Conservation (phyloP, 2,329 filamentous ascomycete species). For the Sporothrix phasma region DNA sequence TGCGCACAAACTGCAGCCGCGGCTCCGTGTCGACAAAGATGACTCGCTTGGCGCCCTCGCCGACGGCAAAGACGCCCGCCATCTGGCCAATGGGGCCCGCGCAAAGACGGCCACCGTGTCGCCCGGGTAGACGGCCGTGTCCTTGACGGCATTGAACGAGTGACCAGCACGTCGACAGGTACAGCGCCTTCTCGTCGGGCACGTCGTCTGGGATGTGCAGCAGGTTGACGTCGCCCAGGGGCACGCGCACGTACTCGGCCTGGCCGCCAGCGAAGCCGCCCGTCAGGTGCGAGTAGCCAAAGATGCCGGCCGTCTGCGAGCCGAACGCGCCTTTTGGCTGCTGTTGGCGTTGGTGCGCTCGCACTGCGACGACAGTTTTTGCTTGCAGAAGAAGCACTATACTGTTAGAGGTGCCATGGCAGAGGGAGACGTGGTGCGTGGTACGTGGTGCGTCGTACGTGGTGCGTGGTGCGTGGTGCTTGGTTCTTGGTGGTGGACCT, state of each 20-base stretch:
- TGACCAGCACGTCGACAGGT: conserved; percentile 72
- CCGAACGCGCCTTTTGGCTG: conserved; percentile 64
- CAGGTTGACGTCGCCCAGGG: conserved; percentile 70
- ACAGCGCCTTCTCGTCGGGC: conserved; percentile 74
- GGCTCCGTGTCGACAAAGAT: conserved; percentile 70
- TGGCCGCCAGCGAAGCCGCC: conserved; percentile 83
- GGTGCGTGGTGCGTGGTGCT: too few relatives aligned
- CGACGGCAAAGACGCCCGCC: conserved; percentile 62
- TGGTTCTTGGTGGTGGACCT: too few relatives aligned
- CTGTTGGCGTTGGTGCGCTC: conserved; percentile 70
- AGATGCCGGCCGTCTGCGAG: conserved; percentile 61
- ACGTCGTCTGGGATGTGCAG: conserved; percentile 68
- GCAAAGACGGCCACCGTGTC: conserved; percentile 76
- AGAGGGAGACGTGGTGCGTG: too few relatives aligned
- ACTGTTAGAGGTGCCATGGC: background rate
- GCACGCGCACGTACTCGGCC: conserved; percentile 77
- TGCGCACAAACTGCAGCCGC: conserved; percentile 58
- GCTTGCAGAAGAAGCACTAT: conserved; percentile 66
- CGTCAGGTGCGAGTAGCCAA: conserved; percentile 68
- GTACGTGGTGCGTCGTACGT: too few relatives aligned
- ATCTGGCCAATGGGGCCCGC: conserved; percentile 82
- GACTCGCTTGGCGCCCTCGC: conserved; percentile 63
- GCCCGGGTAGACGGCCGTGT: conserved; percentile 67
- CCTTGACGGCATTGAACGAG: conserved; percentile 76
- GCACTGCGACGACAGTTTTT: conserved; percentile 71